Evolutionary conservation across 306 rosid genomes (phyloP), one percentile per base, ranked within the genome.

Genomic region (Castanea sativa): DNA sequence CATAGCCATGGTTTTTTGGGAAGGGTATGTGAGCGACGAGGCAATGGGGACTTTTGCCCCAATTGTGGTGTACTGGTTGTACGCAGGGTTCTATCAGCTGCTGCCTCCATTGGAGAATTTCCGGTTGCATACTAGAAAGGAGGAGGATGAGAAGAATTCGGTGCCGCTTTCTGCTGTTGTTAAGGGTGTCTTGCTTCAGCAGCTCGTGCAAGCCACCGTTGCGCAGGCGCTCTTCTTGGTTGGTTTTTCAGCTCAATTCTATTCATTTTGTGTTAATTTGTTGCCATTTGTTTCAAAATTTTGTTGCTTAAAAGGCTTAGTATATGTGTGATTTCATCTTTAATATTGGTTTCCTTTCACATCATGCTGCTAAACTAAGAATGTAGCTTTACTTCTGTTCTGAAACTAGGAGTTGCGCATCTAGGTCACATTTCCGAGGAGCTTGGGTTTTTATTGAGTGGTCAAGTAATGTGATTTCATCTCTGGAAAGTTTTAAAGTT

Each of bases 41-140:
- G 71, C 91, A 76, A 88, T 94, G 93, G 98, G 94, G 43, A 94
- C 98, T 0, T 88, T 92, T 82, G 97, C 97, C 56, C 97, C 97
- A n/a, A 89, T 94, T 79, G 84, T 90, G 79, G 79, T 94, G 6
- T 94, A 94, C 87, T 94, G 98, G 98, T 58, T 90, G 43, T 94
- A 94, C 85, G 97, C 92, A 27, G 98, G 94, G 61, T 71, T 92
- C 57, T 90, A 92, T 82, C 91, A 91, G 84, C 85, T 85, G 85
- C 82, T 89, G 78, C 97, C 87, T 59, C 89, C 88, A 70, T 73
- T 92, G 77, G 96, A 92, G 29, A 88, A 79, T 60, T 89, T 88
- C 49, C 89, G 97, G 29, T 80, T 94, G 87, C 97, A 94, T 79
- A 79, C 96, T 58, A 83, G 27, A 79, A 89, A 71, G 73, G 97